Conservation (phyloP, 345 rosid species). For the Draba incana region DNA sequence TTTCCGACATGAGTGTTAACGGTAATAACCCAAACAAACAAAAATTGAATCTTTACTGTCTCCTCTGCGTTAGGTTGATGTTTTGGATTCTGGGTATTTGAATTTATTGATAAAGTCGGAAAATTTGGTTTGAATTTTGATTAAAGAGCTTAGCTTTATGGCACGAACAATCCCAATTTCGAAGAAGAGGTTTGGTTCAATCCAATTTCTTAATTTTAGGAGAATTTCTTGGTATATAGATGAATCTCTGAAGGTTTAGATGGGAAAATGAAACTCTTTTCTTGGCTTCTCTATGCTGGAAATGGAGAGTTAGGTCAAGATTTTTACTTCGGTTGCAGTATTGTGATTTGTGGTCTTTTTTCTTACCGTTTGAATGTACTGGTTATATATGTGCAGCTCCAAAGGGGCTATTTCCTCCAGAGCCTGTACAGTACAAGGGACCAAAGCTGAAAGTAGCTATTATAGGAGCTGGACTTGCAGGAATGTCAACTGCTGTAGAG, state of each 20-base stretch:
- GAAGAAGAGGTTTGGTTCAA: neutral
- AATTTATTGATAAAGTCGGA: constrained; percentile 1
- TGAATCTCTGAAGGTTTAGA: neutral
- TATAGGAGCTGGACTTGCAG: constrained; percentile 98
- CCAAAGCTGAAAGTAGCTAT: constrained; percentile 98
- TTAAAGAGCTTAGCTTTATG: constrained; percentile 13
- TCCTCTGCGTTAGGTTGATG: constrained; percentile 23
- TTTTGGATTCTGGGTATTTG: constrained; percentile 42
- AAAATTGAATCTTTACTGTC: neutral
- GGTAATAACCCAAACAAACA: constrained; percentile 46
- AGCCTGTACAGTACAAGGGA: constrained; percentile 89
- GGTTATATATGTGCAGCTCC: constrained; percentile 68
- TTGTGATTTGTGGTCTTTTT: neutral
- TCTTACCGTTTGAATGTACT: constrained; percentile 12
- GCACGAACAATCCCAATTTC: neutral
- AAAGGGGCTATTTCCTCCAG: constrained; percentile 92
- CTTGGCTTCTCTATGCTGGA: constrained; percentile 1
- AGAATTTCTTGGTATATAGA: constrained; percentile 1
- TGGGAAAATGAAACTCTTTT: neutral
- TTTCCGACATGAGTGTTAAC: constrained; percentile 94
- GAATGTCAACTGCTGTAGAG: constrained; percentile 98
- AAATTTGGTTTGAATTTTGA: neutral
- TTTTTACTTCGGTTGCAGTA: neutral
- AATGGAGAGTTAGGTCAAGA: constrained; percentile 1
- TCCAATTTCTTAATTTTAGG: neutral